Percentiles rank a stretch among this genome's conserved stretches.
Evolutionary conservation across 495 filamentous ascomycete species (phyloP).

Genomic region (Xylaria venustula): DNA sequence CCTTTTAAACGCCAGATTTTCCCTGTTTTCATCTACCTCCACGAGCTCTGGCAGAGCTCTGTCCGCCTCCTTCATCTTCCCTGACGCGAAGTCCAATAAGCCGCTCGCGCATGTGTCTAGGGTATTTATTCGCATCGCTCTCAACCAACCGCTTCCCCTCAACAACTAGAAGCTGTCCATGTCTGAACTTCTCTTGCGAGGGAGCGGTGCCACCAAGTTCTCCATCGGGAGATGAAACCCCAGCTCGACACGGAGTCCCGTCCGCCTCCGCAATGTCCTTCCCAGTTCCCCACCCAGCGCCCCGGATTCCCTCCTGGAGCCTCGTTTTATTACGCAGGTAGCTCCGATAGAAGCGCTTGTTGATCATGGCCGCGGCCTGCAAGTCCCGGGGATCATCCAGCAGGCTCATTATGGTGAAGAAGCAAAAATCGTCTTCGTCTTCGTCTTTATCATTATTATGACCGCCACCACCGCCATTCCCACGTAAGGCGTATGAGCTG

Average conservation of each 20-base stretch:
- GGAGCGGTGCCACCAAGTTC: neutral
- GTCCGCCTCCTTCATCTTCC: neutral
- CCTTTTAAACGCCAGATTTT: neutral
- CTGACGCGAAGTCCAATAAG: neutral
- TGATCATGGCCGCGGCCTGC: slow-evolving; percentile 27
- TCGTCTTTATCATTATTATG: neutral
- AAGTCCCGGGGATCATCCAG: slow-evolving; percentile 30
- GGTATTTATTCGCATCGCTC: neutral
- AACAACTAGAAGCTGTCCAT: neutral
- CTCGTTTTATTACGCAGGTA: slow-evolving; percentile 29
- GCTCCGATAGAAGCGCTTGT: slow-evolving; percentile 28
- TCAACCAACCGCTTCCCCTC: neutral
- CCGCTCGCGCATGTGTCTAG: neutral
- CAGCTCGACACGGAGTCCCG: neutral
- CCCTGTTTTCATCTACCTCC: neutral
- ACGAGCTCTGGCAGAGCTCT: neutral
- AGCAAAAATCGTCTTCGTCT: slow-evolving; percentile 20
- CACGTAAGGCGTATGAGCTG: too few relatives aligned
- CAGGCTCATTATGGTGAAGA: slow-evolving; percentile 25
- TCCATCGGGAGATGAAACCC: neutral
- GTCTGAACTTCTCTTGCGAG: slow-evolving; percentile 4
- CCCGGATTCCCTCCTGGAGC: slow-evolving; percentile 10
- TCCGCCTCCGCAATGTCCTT: neutral
- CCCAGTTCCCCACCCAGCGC: neutral
- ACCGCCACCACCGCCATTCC: neutral